Base-by-base conservation (phyloP, 2,329 filamentous ascomycete species). In the Fusarium subglutinans region DNA sequence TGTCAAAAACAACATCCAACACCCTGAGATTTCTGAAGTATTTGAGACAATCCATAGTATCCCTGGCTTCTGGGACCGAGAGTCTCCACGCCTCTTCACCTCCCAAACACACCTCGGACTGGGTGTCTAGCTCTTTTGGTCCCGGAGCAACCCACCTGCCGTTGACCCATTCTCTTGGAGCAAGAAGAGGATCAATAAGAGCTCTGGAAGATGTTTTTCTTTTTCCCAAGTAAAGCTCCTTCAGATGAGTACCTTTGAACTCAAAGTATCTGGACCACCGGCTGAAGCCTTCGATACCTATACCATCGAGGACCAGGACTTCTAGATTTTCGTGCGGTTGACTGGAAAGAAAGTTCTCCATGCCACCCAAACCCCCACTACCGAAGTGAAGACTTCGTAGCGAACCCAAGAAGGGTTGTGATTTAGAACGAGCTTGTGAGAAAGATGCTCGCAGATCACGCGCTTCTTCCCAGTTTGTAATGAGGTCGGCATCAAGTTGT, bases 161-260 rank as follows among this genome's bases (percentile, higher is more conserved):
- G 6, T 33, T 51, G 24, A 55, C 51, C 56, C 66, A 70, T 62
- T 70, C 66, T 24, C 48, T 37, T 15, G 30, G 59, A 47, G 20
- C 40, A 33, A 60, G 38, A 35, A 40, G 38, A n/a, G 58, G 53
- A 14, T 33, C 55, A 18, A 26, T 5, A 28, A 38, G 22, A 45
- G n/a, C 26, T 12, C 22, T 45, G 9, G 15, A 44, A 24, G 10
- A 35, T 26, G 8, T 22, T 5, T 11, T 17, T 18, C 57, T 61
- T 8, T 37, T 28, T 5, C 68, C 68, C 6, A 70, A 14, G 38
- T 70, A 66, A 38, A 71, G 60, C 9, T 70, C 30, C 26, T 70
- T 47, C 17, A 55, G n/a, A 15, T 40, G 51, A 17, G 24, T 51
- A 14, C 64, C 51, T 15, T 66, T 14, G 24, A 66, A 28, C 9